Conservation (phyloP, 2,329 filamentous ascomycete genomes). For the Ophiostoma ulmi region DNA sequence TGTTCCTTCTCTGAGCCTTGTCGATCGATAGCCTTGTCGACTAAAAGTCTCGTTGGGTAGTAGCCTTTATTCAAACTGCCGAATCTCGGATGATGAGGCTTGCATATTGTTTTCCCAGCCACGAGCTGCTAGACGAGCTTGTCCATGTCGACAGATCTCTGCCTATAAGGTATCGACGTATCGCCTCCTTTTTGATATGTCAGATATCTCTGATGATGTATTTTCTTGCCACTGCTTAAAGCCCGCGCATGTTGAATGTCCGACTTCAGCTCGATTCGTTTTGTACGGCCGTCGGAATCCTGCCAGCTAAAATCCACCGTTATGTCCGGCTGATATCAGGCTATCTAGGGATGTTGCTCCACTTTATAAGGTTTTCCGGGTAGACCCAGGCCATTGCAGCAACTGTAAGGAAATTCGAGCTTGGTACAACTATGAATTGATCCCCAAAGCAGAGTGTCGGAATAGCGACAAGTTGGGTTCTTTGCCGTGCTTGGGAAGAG, state of each 20-base stretch:
- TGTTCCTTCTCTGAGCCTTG: neutral
- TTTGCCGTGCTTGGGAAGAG: neutral
- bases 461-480: neutral
- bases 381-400: neutral
- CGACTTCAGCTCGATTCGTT: neutral
- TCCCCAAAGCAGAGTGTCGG: neutral
- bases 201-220: neutral
- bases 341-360: neutral
- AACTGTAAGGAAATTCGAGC: too few species aligned
- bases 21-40: neutral
- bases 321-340: conserved; percentile 21
- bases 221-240: neutral
- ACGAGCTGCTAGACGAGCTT: neutral
- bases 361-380: conserved; percentile 17
- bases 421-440: too few species aligned
- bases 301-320: conserved; percentile 19
- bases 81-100: neutral
- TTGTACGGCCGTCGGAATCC: conserved; percentile 1
- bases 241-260: neutral
- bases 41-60: too few species aligned
- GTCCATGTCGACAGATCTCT: neutral
- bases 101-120: neutral
- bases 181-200: neutral
- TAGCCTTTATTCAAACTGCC: neutral
- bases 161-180: neutral